Base-by-base conservation (phyloP, 805 yeast genomes). In the Komagataella kurtzmanii region DNA sequence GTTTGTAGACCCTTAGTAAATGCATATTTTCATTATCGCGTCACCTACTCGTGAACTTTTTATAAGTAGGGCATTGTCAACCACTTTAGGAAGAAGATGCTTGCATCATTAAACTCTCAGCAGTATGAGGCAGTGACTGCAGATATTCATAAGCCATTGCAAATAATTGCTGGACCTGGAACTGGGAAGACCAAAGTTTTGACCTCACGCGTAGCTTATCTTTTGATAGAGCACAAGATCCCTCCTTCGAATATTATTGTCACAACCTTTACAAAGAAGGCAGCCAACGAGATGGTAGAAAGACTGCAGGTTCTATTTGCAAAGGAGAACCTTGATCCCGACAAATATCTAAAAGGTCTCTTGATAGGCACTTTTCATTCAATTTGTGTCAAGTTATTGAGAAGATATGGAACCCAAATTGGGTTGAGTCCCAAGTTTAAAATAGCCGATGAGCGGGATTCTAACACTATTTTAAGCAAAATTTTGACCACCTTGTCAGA, bases 241-340 rank as follows among this genome's bases (percentile, higher is more conserved):
- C 68, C 71, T 1, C 90, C 97, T 0, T 69, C 72, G 40, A 67
- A 75, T 48, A 74, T 93, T 17, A 76, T 91, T 1, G 93, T 90
- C 18, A 88, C 97, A 5, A 90, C 98, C 0, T 91, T 91, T 68
- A 91, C 98, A 10, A 86, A 87, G 58, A 87, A 85, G 59, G 98
- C 99, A 0, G 95, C 97, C 1, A 76, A 72, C 50, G 98, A 91
- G 66, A 83, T 91, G 86, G 66, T 70, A 10, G 83, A 79, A 36
- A 71, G 98, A 46, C 65, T 91, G 17, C 52, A 50, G 0, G 47
- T 21, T 3, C 44, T 76, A 50, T 58, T 80, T 6, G 49, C 59
- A 6, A 65, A 57, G 3, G 54, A 59, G 45, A 4, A 62, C 79
- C 8, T 51, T 59, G 19, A 62, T 65, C 2, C 55, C 65, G 2